Base-by-base conservation (phyloP, 371 early-diverging fungal genomes). In the Lichtheimia corymbifera region DNA sequence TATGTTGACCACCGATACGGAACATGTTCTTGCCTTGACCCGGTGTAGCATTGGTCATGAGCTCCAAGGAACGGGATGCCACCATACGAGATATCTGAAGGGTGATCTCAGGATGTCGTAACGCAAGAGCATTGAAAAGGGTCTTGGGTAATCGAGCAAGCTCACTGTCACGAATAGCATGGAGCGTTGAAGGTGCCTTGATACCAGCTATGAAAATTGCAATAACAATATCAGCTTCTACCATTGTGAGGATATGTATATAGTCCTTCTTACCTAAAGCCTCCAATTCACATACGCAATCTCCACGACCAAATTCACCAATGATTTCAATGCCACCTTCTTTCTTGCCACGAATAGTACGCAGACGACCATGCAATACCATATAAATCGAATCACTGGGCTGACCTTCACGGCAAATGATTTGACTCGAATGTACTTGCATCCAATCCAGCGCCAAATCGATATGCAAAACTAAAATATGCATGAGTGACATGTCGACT, bases 361-460 rank as follows among this genome's bases (percentile, higher is more conserved):
- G 87, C 64, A 97, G 80, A 56, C 99, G 93, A 5, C 99, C 99
- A 68, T 90, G 93, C 9, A 97, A 79, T 5, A 98, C 96, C 67
- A 97, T 91, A 63, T 92, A 95, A 35, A 97, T 95, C 4, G 92
- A 85, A 60, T 96, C 91, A 53, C 94, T 86, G 9, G 79, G 83
- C 51, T 94, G 95, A 17, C 91, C 93, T 63, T 95, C 91, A 40
- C 89, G 88, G 67, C 91, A 94, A 20, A 98, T 84, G 50, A 96
- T 88, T 71, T 97, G 93, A 17, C 97, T 94, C 22, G 96, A 96
- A 66, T 81, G 89, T 11, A 93, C 90, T 58, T 96, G 94, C 73
- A 89, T 87, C 99, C 99, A 98, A 65, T 97, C 99, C 60, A 97
- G 74, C 0, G 99, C 96, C 43, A 93, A 89, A 76, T 97, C 97